A percentile compares a stretch with the other conserved stretches of the same genome.
phyloP scores from a whole-genome alignment of 2,329 filamentous ascomycete genomes.

The Teratosphaeria nubilosa region DNA sequence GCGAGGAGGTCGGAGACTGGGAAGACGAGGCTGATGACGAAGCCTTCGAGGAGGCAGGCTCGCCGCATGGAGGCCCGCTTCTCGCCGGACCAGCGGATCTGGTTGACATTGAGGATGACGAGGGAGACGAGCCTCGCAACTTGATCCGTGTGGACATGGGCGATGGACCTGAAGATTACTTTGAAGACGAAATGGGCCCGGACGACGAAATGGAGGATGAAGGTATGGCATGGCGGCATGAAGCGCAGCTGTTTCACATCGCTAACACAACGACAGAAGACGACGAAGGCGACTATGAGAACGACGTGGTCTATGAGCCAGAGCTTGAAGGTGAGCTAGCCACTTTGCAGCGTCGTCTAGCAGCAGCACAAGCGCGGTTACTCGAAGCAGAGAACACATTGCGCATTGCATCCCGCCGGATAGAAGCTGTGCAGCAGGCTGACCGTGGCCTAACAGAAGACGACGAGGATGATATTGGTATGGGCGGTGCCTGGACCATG shows the following conservation, averaged over 20 bases:
- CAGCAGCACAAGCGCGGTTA: neutral
- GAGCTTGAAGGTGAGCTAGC: slow-evolving; percentile 30
- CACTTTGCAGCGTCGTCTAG: neutral
- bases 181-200: slow-evolving; percentile 50
- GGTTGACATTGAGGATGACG: slow-evolving; percentile 23
- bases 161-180: slow-evolving; percentile 38
- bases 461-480: slow-evolving; percentile 20
- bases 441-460: slow-evolving; percentile 12
- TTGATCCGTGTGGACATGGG: slow-evolving; percentile 31
- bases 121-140: slow-evolving; percentile 26
- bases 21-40: slow-evolving; percentile 33
- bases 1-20: slow-evolving; percentile 37
- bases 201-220: slow-evolving; percentile 35
- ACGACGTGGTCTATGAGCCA: slow-evolving; percentile 50
- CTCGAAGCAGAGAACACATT: neutral
- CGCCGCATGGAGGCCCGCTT: slow-evolving; percentile 20
- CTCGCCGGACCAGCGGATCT: slow-evolving; percentile 29
- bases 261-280: slow-evolving; percentile 31
- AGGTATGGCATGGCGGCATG: slow-evolving; percentile 5
- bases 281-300: slow-evolving; percentile 61
- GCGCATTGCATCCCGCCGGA: neutral
- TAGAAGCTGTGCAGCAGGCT: neutral
- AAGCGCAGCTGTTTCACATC: neutral
- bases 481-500: slow-evolving; percentile 11
- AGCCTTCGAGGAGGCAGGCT: neutral